phyloP scores from a whole-genome alignment of 2,329 filamentous ascomycete genomes.

The Penicillium sp. region DNA sequence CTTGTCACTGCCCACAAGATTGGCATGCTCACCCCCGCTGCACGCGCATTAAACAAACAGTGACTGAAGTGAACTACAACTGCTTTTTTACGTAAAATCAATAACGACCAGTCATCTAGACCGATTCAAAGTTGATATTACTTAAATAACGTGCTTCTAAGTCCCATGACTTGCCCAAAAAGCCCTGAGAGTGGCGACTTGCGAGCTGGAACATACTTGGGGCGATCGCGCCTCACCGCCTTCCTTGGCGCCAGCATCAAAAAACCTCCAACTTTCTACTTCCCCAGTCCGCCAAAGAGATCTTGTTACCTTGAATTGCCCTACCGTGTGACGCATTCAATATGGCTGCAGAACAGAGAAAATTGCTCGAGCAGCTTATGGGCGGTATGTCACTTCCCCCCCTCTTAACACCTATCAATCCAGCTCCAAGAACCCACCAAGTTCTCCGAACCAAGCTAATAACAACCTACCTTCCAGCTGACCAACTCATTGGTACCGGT shows the following conservation, averaged over 20 bases:
- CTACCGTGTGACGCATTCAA: slow-evolving; percentile 5
- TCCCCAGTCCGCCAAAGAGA: slow-evolving; percentile 2
- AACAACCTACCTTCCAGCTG: slow-evolving; percentile 35
- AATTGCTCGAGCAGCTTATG: slow-evolving; percentile 94
- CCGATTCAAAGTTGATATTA: no score
- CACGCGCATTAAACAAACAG: no score
- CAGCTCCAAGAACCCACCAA: slow-evolving; percentile 8
- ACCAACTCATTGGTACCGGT: slow-evolving; percentile 76
- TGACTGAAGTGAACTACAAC: no score
- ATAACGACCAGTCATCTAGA: no score
- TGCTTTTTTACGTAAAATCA: no score
- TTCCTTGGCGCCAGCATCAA: slow-evolving; percentile 22
- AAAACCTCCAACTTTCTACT: slow-evolving; percentile 13
- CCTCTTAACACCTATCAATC: background rate
- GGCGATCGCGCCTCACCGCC: slow-evolving; percentile 21
- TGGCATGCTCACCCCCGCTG: no score
- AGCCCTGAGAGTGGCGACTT: no score
- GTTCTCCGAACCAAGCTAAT: slow-evolving; percentile 26
- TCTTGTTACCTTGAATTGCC: slow-evolving; percentile 7
- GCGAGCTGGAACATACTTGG: no score
- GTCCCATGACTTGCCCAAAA: no score
- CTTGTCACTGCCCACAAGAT: no score
- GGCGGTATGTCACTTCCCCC: slow-evolving; percentile 44
- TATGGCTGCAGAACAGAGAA: slow-evolving; percentile 97
- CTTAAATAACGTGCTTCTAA: no score